Evolutionary conservation across 169 alveolate genomes (phyloP).

Genomic region (Babesia bovis): DNA sequence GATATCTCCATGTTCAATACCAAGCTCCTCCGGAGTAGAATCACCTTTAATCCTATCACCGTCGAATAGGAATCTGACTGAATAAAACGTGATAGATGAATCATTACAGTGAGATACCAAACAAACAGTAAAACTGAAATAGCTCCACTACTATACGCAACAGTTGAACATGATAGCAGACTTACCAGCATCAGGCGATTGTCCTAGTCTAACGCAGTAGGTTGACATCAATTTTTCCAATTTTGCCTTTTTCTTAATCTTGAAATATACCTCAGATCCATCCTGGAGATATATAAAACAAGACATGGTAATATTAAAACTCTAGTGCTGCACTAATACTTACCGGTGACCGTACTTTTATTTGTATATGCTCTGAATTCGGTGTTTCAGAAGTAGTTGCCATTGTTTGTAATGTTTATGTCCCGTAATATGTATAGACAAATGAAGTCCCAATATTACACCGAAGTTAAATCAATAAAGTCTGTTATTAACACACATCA

Average conservation of each 20-base stretch:
- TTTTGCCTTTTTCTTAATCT: constrained; percentile 91
- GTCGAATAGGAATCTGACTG: constrained; percentile 95
- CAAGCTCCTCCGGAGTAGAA: constrained; percentile 92
- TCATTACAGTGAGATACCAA: not conserved
- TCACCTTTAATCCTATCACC: constrained; percentile 95
- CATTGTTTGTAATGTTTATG: not conserved
- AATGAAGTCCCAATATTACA: too few species aligned
- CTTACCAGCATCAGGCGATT: constrained; percentile 82
- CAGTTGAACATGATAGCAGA: too few species aligned
- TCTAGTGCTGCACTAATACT: too few species aligned
- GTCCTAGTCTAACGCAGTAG: constrained; percentile 94
- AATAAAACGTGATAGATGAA: constrained; percentile 25
- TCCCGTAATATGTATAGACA: too few species aligned
- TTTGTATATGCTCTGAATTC: constrained; percentile 74
- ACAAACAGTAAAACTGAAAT: too few species aligned
- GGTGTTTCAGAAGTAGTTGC: not conserved
- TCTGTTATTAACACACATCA: too few species aligned
- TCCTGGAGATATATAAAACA: constrained; percentile 76
- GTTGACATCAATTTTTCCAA: constrained; percentile 96
- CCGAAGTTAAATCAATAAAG: too few species aligned
- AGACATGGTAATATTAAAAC: too few species aligned
- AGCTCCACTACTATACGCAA: too few species aligned
- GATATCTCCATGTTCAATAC: constrained; percentile 95
- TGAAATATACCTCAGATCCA: constrained; percentile 95
- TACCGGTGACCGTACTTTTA: constrained; percentile 81